These are phyloP conservation scores for Candida ficus DNA, from an alignment of 805 yeast species.

Conservation along the genomic window DNA sequence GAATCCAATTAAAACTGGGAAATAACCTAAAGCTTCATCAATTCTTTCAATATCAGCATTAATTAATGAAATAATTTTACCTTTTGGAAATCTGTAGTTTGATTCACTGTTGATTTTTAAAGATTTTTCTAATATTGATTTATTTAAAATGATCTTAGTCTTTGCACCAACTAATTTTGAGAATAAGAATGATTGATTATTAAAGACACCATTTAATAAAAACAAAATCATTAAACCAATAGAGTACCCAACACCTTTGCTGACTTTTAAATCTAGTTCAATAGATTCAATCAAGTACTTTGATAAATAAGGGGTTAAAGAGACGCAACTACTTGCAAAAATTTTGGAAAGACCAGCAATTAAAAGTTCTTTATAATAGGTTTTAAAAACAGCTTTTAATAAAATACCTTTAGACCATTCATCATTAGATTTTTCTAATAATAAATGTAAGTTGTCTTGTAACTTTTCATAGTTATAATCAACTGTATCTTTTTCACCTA, in stretches of 20 bases:
- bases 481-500: not conserved
- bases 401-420: slow-evolving; percentile 25
- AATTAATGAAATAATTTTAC: slow-evolving; percentile 66
- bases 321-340: slow-evolving; percentile 38
- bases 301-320: slow-evolving; percentile 48
- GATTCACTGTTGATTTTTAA: slow-evolving; percentile 52
- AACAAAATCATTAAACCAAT: slow-evolving; percentile 59
- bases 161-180: slow-evolving; percentile 61
- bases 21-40: slow-evolving; percentile 63
- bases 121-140: slow-evolving; percentile 62
- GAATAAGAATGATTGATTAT: slow-evolving; percentile 58
- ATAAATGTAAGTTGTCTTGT: no score
- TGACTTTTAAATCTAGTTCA: slow-evolving; percentile 31
- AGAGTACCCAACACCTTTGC: slow-evolving; percentile 70
- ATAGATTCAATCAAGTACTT: slow-evolving; percentile 48
- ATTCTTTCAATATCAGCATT: slow-evolving; percentile 77
- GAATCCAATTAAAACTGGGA: slow-evolving; percentile 43
- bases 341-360: slow-evolving; percentile 35
- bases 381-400: slow-evolving; percentile 36
- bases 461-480: not conserved
- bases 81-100: slow-evolving; percentile 52
- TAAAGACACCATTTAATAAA: slow-evolving; percentile 37
- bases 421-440: no score
- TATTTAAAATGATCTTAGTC: slow-evolving; percentile 60
- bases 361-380: slow-evolving; percentile 39